Evolutionary conservation across 768 basidiomycete species (phyloP).

Genomic region (Suillus fuscotomentosus): DNA sequence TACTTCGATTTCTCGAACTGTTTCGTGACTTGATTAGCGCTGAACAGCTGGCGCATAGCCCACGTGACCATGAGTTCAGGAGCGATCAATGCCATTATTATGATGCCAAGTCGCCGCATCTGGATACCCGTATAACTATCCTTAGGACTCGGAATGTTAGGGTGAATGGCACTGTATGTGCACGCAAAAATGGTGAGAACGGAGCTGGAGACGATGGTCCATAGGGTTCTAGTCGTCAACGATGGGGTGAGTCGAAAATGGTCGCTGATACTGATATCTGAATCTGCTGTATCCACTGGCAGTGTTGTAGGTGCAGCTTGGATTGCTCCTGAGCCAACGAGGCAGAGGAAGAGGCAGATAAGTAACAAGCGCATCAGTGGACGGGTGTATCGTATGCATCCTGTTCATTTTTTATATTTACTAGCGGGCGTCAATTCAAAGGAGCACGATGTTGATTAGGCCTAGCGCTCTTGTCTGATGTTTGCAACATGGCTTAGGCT

Average conservation of each 20-base stretch:
- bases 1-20: not conserved
- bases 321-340: not conserved
- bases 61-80: not conserved
- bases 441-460: no score
- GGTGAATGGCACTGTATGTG: slow-evolving; percentile 25
- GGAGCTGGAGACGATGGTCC: slow-evolving; percentile 12
- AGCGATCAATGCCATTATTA: not conserved
- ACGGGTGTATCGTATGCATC: not conserved
- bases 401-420: not conserved
- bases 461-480: no score
- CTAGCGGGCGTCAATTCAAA: not conserved
- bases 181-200: slow-evolving; percentile 23
- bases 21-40: not conserved
- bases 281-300: not conserved
- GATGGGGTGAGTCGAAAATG: not conserved
- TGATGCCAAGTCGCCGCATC: not conserved
- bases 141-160: slow-evolving; percentile 19
- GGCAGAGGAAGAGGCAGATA: not conserved
- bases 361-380: not conserved
- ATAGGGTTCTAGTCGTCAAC: slow-evolving; percentile 16
- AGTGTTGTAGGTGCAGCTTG: not conserved
- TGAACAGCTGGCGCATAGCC: slow-evolving; percentile 19
- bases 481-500: no score
- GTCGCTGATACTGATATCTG: not conserved
- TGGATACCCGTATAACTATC: not conserved